A percentile compares a stretch with the other conserved stretches of the same genome.
Evolutionary conservation across 2,329 filamentous ascomycete species (phyloP).

Genomic region (Colletotrichum lentis): DNA sequence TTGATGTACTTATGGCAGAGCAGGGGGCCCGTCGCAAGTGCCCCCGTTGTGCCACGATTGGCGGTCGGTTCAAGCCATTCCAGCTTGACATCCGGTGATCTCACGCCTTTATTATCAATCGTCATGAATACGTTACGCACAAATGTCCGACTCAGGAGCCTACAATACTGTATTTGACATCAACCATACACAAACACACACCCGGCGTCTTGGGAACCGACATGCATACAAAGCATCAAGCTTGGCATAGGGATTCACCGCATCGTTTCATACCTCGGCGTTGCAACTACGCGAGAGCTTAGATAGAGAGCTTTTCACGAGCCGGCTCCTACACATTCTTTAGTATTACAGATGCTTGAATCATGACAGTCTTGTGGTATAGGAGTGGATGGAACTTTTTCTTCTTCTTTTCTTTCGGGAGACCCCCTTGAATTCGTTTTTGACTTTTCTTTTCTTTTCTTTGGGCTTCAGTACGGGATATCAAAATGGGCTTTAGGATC

Average conservation of each 20-base stretch:
- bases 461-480: constrained; percentile 27
- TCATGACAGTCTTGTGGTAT: constrained; percentile 19
- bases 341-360: constrained; percentile 27
- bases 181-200: constrained; percentile 2
- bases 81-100: constrained; percentile 77
- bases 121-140: constrained; percentile 13
- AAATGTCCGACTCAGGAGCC: constrained; percentile 8
- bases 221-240: constrained; percentile 34
- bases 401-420: background rate
- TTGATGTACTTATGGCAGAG: constrained; percentile 79
- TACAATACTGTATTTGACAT: constrained; percentile 31
- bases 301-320: constrained; percentile 36
- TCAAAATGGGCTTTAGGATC: constrained; percentile 29
- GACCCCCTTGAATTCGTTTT: too few species aligned
- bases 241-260: constrained; percentile 29
- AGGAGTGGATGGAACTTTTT: constrained; percentile 3
- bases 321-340: constrained; percentile 35
- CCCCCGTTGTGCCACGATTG: constrained; percentile 80
- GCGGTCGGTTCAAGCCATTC: constrained; percentile 83
- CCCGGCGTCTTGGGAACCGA: constrained; percentile 33
- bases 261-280: constrained; percentile 37
- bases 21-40: constrained; percentile 80
- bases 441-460: constrained; percentile 4
- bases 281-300: constrained; percentile 36
- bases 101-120: background rate